These are phyloP conservation scores for Hypericum androsaemum DNA, from an alignment of 345 rosid genomes.

Conservation along the genomic window DNA sequence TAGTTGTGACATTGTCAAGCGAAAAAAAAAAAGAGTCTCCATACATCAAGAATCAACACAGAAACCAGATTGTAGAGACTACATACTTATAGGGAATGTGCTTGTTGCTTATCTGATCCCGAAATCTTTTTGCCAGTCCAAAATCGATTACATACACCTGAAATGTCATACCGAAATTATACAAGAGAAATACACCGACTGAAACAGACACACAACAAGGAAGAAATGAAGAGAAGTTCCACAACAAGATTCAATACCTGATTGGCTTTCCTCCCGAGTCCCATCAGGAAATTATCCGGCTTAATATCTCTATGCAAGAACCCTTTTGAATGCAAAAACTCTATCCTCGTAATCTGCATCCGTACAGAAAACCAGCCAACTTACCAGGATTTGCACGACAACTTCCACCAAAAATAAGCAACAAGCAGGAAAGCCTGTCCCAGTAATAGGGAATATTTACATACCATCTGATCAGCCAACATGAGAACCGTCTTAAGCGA, in stretches of 20 bases:
- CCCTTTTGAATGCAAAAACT: constrained; percentile 68
- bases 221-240: not conserved
- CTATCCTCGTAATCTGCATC: constrained; percentile 52
- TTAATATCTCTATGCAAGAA: constrained; percentile 78
- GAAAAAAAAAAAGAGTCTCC: no score
- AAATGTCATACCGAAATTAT: not conserved
- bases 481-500: constrained; percentile 76
- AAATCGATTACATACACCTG: constrained; percentile 87
- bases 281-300: constrained; percentile 79
- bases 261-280: constrained; percentile 65
- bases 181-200: not conserved
- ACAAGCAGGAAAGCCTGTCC: no score
- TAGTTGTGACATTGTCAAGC: no score
- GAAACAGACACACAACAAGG: not conserved
- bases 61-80: no score
- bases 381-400: not conserved
- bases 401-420: no score
- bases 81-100: constrained; percentile 76
- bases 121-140: constrained; percentile 85
- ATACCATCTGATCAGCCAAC: constrained; percentile 94
- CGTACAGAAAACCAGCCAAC: not conserved
- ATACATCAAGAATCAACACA: no score
- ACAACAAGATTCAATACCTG: constrained; percentile 30
- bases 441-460: not conserved
- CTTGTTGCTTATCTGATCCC: constrained; percentile 63